Evolutionary conservation across 2,329 filamentous ascomycete genomes (phyloP).

Genomic region (Nakataea oryzae): DNA sequence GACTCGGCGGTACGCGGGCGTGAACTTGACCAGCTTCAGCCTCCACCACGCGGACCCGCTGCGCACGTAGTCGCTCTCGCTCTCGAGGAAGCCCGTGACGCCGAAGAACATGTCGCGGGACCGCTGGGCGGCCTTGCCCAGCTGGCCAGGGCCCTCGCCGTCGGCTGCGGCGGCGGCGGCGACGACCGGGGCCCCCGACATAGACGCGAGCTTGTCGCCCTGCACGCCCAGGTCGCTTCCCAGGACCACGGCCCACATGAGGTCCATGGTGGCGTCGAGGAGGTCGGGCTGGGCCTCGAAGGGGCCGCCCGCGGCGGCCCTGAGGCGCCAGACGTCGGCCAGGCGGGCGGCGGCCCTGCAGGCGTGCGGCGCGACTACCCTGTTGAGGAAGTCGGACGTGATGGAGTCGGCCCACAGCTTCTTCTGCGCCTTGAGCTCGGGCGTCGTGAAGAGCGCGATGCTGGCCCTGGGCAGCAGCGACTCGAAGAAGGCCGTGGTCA

Average conservation of each 20-base stretch:
- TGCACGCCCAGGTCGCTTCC: slow-evolving; percentile 21
- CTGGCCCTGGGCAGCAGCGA: slow-evolving; percentile 16
- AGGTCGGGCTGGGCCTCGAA: slow-evolving; percentile 24
- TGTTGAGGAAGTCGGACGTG: slow-evolving; percentile 17
- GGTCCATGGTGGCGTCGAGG: slow-evolving; percentile 21
- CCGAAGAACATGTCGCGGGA: not conserved
- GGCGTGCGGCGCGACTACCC: slow-evolving; percentile 17
- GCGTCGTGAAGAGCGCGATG: slow-evolving; percentile 16
- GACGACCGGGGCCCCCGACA: no score
- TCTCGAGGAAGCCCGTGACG: not conserved
- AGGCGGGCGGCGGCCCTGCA: slow-evolving; percentile 12
- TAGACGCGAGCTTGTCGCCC: slow-evolving; percentile 7
- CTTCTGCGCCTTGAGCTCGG: slow-evolving; percentile 16
- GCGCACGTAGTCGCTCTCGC: not conserved
- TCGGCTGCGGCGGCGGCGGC: not conserved
- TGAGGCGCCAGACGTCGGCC: slow-evolving; percentile 17
- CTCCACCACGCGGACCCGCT: not conserved
- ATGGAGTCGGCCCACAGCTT: slow-evolving; percentile 18
- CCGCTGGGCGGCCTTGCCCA: not conserved
- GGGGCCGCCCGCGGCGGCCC: slow-evolving; percentile 11
- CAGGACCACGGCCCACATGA: slow-evolving; percentile 24
- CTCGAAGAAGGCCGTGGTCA: slow-evolving; percentile 12
- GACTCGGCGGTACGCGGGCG: slow-evolving; percentile 10
- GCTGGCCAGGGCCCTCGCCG: not conserved
- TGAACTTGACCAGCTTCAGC: not conserved